These are phyloP conservation scores for Passiflora organensis DNA, from an alignment of 345 rosid species.

Conservation along the genomic window DNA sequence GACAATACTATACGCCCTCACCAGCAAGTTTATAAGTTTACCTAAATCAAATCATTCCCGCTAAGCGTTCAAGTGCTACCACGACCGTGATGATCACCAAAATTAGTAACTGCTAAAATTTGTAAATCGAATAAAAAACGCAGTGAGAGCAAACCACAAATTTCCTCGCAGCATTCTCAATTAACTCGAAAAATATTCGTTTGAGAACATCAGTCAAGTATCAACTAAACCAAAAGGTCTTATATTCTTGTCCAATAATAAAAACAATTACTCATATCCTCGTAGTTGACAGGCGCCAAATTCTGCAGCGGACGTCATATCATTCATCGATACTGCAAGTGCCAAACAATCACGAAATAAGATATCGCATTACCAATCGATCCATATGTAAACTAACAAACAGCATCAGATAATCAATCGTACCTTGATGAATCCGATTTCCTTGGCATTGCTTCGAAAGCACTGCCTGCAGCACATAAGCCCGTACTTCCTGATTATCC, in stretches of 20 bases:
- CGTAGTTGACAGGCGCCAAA: not conserved
- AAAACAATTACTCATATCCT: not conserved
- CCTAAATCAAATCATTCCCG: too few relatives aligned
- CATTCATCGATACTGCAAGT: not conserved
- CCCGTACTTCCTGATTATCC: slow-evolving; percentile 32
- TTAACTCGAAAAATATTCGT: not conserved
- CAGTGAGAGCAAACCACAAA: not conserved
- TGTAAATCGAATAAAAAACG: not conserved
- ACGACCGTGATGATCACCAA: too few relatives aligned
- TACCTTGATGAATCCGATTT: slow-evolving; percentile 34
- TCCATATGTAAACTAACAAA: not conserved
- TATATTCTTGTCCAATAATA: not conserved
- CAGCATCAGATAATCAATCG: not conserved
- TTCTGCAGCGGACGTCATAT: not conserved
- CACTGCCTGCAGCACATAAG: slow-evolving; percentile 39
- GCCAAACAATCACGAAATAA: not conserved
- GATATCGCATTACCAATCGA: not conserved
- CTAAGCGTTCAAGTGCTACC: too few relatives aligned
- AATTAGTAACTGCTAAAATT: not conserved
- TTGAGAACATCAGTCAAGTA: not conserved
- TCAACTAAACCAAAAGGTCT: not conserved
- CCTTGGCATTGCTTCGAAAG: slow-evolving; percentile 38
- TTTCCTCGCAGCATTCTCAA: not conserved
- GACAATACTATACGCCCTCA: too few relatives aligned
- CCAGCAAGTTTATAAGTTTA: too few relatives aligned